phyloP scores from a whole-genome alignment of 441 rosid species.

The Metrosideros polymorpha region DNA sequence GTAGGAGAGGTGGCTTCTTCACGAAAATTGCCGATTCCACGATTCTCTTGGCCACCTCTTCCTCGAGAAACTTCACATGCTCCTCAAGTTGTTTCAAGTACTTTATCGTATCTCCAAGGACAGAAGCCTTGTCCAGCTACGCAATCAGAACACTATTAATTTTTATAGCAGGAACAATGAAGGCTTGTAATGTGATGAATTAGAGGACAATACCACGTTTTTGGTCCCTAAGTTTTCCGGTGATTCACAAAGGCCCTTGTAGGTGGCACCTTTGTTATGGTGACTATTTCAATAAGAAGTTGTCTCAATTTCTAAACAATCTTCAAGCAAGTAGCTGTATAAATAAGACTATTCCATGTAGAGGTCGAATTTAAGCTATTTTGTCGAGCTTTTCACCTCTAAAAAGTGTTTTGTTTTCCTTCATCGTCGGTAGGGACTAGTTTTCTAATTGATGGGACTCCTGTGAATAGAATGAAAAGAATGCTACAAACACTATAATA shows the following conservation, averaged over 20 bases:
- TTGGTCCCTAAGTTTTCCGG: background rate
- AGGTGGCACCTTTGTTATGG: background rate
- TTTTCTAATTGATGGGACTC: background rate
- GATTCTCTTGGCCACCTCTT: background rate
- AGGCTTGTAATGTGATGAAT: background rate
- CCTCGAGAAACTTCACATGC: background rate
- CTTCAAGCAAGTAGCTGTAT: background rate
- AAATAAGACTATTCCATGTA: background rate
- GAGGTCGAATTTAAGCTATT: background rate
- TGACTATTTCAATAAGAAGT: background rate
- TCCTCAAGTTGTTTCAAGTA: background rate
- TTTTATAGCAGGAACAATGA: background rate
- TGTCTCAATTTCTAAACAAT: background rate
- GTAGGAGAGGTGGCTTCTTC: background rate
- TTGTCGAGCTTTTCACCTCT: background rate
- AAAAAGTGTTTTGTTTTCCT: background rate
- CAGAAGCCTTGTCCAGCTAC: background rate
- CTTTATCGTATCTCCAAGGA: background rate
- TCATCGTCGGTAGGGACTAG: background rate
- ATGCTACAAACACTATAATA: background rate
- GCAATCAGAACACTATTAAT: background rate
- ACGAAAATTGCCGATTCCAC: background rate
- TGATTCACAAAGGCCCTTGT: background rate
- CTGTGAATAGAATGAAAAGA: background rate
- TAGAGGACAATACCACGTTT: background rate